Evolutionary conservation across 2,329 filamentous ascomycete species (phyloP).

Genomic region (Onygenales sp.): DNA sequence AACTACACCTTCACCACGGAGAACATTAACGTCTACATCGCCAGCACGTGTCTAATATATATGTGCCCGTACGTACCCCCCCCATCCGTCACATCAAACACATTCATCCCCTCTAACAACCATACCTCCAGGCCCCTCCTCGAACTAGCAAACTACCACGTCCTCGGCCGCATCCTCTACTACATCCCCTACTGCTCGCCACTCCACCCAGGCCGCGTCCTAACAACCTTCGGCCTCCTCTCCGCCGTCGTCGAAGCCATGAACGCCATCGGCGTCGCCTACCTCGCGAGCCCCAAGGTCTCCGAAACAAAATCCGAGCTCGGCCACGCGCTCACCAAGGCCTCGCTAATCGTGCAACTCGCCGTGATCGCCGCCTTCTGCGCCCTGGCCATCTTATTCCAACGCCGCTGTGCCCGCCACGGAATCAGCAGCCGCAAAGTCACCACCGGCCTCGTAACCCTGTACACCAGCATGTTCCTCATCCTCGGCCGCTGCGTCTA

Average conservation of each 20-base stretch:
- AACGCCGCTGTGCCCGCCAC: conserved; percentile 35
- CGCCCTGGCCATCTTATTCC: conserved; percentile 6
- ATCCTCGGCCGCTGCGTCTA: conserved; percentile 14
- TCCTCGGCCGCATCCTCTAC: conserved; percentile 50
- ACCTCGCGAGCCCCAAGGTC: conserved; percentile 38
- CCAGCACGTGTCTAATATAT: conserved; percentile 33
- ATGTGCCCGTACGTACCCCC: conserved; percentile 24
- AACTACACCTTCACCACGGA: conserved; percentile 26
- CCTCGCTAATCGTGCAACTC: conserved; percentile 42
- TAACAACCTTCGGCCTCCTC: conserved; percentile 38
- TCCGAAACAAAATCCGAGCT: conserved; percentile 40
- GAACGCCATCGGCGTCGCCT: conserved; percentile 40
- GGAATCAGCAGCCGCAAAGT: conserved; percentile 15
- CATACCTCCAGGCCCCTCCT: conserved; percentile 44
- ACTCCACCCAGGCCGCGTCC: conserved; percentile 21
- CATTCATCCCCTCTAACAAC: not conserved
- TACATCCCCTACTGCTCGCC: conserved; percentile 53
- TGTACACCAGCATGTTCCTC: conserved; percentile 10
- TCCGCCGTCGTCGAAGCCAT: conserved; percentile 42
- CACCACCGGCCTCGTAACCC: conserved; percentile 27
- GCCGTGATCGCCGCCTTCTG: conserved; percentile 44
- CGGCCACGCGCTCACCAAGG: conserved; percentile 38
- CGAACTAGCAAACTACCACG: conserved; percentile 53
- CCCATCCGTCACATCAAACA: not conserved
- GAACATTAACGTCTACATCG: conserved; percentile 36